Conservation (phyloP, 2,329 filamentous ascomycete genomes). For the Ascochyta lentis region DNA sequence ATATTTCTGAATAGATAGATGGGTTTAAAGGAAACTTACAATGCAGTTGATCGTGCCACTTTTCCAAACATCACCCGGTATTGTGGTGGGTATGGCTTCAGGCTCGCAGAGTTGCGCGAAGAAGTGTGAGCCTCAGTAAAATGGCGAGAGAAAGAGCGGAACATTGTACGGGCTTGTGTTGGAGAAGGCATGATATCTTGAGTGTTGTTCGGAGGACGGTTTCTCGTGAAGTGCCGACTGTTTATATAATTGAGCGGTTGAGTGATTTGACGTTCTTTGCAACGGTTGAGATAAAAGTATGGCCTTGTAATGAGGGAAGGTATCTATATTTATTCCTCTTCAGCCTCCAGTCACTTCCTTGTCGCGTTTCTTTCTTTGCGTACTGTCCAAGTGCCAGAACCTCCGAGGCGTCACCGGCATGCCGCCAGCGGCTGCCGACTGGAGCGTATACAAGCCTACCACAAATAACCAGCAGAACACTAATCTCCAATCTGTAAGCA, state of each 20-base stretch:
- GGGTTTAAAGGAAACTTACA: background rate
- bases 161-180: constrained; percentile 5
- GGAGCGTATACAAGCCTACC: background rate
- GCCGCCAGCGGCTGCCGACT: background rate
- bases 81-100: constrained; percentile 6
- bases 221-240: background rate
- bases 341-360: too few relatives aligned
- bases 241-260: too few relatives aligned
- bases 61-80: constrained; percentile 5
- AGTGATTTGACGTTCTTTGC: too few relatives aligned
- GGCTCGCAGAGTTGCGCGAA: background rate
- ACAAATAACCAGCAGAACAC: background rate
- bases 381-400: background rate
- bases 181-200: background rate
- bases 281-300: too few relatives aligned
- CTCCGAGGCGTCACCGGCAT: background rate
- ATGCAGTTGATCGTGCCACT: background rate
- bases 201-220: background rate
- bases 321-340: too few relatives aligned
- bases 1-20: background rate
- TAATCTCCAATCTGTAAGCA: background rate
- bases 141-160: constrained; percentile 4
- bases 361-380: background rate
- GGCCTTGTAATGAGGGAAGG: too few relatives aligned
- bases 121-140: background rate